Conservation (phyloP, 1,139 yeast genomes). For the Magnusiomyces fungicola region DNA sequence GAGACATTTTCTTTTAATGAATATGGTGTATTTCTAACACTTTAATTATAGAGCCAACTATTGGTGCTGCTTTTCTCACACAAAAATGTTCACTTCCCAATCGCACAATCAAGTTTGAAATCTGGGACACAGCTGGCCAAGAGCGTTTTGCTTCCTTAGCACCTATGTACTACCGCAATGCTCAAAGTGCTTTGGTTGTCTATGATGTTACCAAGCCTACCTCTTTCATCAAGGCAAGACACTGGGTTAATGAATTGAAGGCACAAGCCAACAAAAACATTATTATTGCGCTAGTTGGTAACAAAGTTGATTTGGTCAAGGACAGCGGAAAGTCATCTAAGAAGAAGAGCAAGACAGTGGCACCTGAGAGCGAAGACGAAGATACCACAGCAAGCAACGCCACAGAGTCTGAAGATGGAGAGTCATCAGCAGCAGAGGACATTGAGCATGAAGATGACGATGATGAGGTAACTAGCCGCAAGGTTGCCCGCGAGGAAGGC, state of each 20-base stretch:
- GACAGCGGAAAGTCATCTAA: background rate
- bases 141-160: slow-evolving; percentile 95
- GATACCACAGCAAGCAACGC: too few species aligned
- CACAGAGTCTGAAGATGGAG: slow-evolving; percentile 31
- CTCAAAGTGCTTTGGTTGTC: slow-evolving; percentile 96
- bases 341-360: background rate
- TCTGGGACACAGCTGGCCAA: slow-evolving; percentile 99
- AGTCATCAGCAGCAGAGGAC: slow-evolving; percentile 12
- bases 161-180: slow-evolving; percentile 96
- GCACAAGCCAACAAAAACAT: slow-evolving; percentile 92
- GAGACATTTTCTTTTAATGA: too few species aligned
- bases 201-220: slow-evolving; percentile 96
- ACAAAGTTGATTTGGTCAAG: slow-evolving; percentile 65
- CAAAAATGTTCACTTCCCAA: slow-evolving; percentile 91
- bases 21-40: background rate
- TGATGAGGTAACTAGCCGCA: slow-evolving; percentile 43
- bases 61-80: slow-evolving; percentile 95
- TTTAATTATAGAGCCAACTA: slow-evolving; percentile 62
- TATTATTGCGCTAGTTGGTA: slow-evolving; percentile 89
- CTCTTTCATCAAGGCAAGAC: slow-evolving; percentile 96
- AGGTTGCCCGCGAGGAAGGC: slow-evolving; percentile 86
- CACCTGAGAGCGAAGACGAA: slow-evolving; percentile 15
- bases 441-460: slow-evolving; percentile 26
- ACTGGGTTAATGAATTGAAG: slow-evolving; percentile 95
- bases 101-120: slow-evolving; percentile 87